Conservation (phyloP, 805 yeast species). For the Ogataea pilisensis region DNA sequence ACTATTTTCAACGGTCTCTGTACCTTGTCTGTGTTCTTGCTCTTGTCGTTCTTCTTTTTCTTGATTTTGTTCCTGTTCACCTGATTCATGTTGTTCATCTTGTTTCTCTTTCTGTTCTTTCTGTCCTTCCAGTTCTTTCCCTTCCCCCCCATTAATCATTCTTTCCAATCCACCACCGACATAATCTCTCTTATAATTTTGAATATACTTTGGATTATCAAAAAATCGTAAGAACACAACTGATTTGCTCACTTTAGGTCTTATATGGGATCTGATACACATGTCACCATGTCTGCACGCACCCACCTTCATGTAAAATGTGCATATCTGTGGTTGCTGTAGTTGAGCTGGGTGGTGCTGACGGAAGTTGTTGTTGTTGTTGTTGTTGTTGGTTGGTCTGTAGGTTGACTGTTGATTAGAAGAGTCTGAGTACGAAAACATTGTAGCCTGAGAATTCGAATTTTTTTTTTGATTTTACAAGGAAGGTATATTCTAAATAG, state of each 20-base stretch:
- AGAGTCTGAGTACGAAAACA: no score
- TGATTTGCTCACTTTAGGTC: slow-evolving; percentile 63
- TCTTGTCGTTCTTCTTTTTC: background rate
- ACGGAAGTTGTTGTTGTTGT: no score
- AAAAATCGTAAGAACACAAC: slow-evolving; percentile 62
- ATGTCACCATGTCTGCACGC: slow-evolving; percentile 92
- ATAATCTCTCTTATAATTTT: slow-evolving; percentile 29
- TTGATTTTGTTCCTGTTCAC: background rate
- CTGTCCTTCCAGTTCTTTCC: no score
- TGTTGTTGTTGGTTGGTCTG: no score
- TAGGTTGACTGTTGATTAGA: no score
- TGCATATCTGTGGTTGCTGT: slow-evolving; percentile 20
- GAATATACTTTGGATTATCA: slow-evolving; percentile 48
- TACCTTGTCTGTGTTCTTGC: background rate
- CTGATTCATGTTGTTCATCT: background rate
- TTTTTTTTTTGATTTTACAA: no score
- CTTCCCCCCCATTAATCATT: no score
- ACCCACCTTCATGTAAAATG: slow-evolving; percentile 76
- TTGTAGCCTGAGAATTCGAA: no score
- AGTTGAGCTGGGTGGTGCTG: no score
- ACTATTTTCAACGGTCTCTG: no score
- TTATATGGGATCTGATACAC: slow-evolving; percentile 70
- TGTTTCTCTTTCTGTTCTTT: slow-evolving; percentile 1
- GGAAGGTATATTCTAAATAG: no score
- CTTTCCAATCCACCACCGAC: no score